Percentiles rank a stretch among this genome's conserved stretches.
phyloP scores from a whole-genome alignment of 306 rosid genomes.

The Myrica gale region DNA sequence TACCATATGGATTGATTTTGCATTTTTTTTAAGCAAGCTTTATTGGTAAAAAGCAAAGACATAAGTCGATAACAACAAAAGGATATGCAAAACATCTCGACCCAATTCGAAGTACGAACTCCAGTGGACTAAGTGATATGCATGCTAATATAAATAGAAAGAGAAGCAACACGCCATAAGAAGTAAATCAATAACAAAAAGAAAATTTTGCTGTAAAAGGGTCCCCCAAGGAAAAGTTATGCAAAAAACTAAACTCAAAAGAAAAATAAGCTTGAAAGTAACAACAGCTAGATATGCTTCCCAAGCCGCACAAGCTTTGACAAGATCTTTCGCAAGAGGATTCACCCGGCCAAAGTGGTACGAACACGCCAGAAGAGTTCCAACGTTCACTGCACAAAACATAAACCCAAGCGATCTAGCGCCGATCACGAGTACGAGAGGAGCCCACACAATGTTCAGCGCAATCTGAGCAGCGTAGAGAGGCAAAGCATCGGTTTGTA shows the following conservation, averaged over 20 bases:
- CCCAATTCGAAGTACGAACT: too few species aligned
- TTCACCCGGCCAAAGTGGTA: conserved; percentile 42
- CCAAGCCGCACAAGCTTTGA: conserved; percentile 51
- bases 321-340: conserved; percentile 56
- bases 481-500: conserved; percentile 37
- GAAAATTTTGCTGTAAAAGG: too few species aligned
- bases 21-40: too few species aligned
- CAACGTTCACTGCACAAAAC: conserved; percentile 39
- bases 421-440: conserved; percentile 50
- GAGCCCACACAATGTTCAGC: conserved; percentile 57
- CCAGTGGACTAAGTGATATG: too few species aligned
- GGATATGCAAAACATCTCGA: too few species aligned
- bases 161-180: too few species aligned
- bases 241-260: conserved; percentile 18
- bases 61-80: too few species aligned
- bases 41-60: too few species aligned
- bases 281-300: conserved; percentile 38
- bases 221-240: background rate
- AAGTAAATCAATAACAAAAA: too few species aligned
- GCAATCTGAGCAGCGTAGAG: conserved; percentile 48
- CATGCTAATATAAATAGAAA: too few species aligned
- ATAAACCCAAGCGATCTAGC: conserved; percentile 36
- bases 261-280: conserved; percentile 30
- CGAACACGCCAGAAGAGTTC: conserved; percentile 42
- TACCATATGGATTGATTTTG: too few species aligned